Conservation (phyloP, 352 stramenopile species). For the Pythium folliculosum region DNA sequence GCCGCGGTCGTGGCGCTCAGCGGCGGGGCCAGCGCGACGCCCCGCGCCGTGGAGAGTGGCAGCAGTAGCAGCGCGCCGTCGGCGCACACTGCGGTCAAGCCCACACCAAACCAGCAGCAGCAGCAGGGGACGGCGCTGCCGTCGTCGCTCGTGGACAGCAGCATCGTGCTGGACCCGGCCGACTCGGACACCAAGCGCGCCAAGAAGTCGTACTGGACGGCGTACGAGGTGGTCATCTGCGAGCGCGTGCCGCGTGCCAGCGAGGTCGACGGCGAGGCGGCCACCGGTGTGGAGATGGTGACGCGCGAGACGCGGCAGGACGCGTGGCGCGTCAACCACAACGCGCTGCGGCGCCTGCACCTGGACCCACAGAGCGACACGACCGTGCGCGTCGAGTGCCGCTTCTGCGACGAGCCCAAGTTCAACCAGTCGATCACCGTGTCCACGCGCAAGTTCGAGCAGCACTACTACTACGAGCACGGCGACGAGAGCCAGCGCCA, state of each 20-base stretch:
- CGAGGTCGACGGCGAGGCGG: not conserved
- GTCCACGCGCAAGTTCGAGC: conserved; percentile 33
- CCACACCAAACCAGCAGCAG: not conserved
- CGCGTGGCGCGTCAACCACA: conserved; percentile 33
- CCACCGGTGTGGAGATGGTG: not conserved
- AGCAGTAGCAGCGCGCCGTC: not conserved
- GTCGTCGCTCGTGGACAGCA: conserved; percentile 22
- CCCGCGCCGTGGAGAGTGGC: not conserved
- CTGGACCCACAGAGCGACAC: conserved; percentile 20
- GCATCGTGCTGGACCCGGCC: conserved; percentile 20
- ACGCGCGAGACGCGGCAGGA: conserved; percentile 29
- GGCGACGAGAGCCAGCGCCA: conserved; percentile 21
- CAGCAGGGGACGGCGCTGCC: not conserved
- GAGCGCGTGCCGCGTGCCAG: conserved; percentile 10
- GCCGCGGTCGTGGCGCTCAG: conserved; percentile 31
- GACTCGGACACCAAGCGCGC: conserved; percentile 34
- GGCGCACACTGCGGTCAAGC: not conserved
- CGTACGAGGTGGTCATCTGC: conserved; percentile 31
- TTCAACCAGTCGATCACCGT: conserved; percentile 36
- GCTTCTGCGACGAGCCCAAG: conserved; percentile 25
- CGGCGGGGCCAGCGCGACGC: not conserved
- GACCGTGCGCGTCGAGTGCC: conserved; percentile 31
- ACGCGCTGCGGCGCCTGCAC: conserved; percentile 28
- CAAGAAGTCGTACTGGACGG: conserved; percentile 37
- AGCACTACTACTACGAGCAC: conserved; percentile 30